A percentile compares a stretch with the other conserved stretches of the same genome.
Conservation (phyloP, 2,329 filamentous ascomycete genomes). For the Drechslerella coelobrocha region DNA sequence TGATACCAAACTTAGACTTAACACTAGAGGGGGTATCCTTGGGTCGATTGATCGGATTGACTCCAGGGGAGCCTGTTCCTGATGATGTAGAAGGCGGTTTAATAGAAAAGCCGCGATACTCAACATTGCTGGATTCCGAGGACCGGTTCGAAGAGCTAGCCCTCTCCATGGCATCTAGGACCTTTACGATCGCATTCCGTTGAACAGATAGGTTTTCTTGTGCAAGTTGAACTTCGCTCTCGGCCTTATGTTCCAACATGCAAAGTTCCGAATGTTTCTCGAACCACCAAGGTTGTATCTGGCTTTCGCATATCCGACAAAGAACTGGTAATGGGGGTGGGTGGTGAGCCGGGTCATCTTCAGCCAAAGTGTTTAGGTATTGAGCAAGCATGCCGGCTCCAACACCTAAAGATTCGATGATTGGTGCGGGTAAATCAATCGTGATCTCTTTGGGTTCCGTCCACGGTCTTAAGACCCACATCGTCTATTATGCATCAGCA, state of each 20-base stretch:
- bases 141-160: conserved; percentile 67
- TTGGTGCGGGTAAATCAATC: conserved; percentile 85
- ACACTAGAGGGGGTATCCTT: conserved; percentile 58
- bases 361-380: conserved; percentile 87
- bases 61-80: conserved; percentile 68
- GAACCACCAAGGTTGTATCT: conserved; percentile 99
- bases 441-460: conserved; percentile 88
- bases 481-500: conserved; percentile 68
- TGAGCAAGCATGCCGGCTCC: conserved; percentile 93
- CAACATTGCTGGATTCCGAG: conserved; percentile 55
- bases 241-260: conserved; percentile 90
- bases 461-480: conserved; percentile 99
- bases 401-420: conserved; percentile 91
- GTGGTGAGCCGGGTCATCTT: conserved; percentile 77
- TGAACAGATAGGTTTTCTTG: conserved; percentile 93
- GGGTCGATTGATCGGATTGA: conserved; percentile 62
- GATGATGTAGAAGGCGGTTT: conserved; percentile 75
- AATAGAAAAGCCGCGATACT: conserved; percentile 68
- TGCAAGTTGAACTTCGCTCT: conserved; percentile 96
- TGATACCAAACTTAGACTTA: conserved; percentile 77
- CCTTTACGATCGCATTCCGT: conserved; percentile 90
- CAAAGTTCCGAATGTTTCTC: conserved; percentile 98
- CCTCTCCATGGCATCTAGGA: conserved; percentile 88
- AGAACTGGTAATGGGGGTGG: conserved; percentile 83
- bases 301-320: conserved; percentile 95